Base-by-base conservation (phyloP, 805 yeast genomes). In the Metschnikowia anglica region DNA sequence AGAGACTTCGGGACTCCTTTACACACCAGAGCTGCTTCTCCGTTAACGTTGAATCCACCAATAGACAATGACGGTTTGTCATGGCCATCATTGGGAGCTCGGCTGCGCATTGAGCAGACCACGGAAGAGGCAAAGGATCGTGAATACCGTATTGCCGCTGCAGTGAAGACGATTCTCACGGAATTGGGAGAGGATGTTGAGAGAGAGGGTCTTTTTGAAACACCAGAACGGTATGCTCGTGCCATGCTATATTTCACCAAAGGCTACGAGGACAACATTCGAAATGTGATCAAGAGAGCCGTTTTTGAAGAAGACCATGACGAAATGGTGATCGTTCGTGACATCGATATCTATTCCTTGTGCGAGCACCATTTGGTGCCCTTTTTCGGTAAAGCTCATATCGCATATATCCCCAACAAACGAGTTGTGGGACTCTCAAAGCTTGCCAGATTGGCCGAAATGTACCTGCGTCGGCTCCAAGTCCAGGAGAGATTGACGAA, bases 351-450 rank as follows among this genome's bases (percentile, higher is more conserved):
- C 41, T 86, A 83, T 62, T 88, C 97, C 3, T 72, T 93, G 41
- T 93, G 99, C 66, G 99, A 93, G 67, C 99, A 93, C 63, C 99
- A 93, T 67, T 70, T 93, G 56, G 99, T 95, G 20, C 99, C 99
- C 17, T 93, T 93, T 62, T 87, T 81, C 56, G 99, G 99, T 44
- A 93, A 91, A 59, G 95, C 91, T 41, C 97, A 91, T 60, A 93
- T 93, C 52, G 99, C 95, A n/a, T 93, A 93, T 68, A 90, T 93
- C 52, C 99, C 99, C 48, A 87, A 88, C 63, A 88, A 88, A 58
- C 79, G 88, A 49, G 99, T 93, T 4, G 74, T 93, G 46, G 99
- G 99, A 0, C 75, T 93, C 36, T 84, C 95, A 41, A 93, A 93
- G 63, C 76, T 93, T 53, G 99, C 99, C 8, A 74, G 99, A 53